Conservation (phyloP, 176 grass and related monocot genomes). For the Chrysopogon serrulatus region DNA sequence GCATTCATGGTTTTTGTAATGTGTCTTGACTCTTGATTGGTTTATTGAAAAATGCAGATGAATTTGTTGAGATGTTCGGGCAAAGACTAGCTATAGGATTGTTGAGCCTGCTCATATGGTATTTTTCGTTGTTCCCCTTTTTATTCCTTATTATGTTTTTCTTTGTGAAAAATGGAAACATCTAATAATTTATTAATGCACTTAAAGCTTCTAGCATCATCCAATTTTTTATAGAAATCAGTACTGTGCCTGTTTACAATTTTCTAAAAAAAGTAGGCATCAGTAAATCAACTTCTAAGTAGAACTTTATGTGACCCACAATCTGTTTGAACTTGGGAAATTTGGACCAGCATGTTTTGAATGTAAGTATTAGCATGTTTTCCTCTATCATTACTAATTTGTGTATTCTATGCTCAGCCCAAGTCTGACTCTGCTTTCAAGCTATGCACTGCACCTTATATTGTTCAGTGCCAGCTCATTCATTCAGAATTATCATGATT, state of each 20-base stretch:
- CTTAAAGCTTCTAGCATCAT: neutral
- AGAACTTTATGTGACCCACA: neutral
- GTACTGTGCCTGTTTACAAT: neutral
- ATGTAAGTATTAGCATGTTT: neutral
- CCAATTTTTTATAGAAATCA: neutral
- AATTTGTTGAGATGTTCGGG: constrained; percentile 85
- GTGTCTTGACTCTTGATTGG: neutral
- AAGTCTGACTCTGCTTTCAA: neutral
- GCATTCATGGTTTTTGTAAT: neutral
- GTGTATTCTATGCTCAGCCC: neutral
- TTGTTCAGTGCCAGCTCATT: neutral
- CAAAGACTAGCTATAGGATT: constrained; percentile 59
- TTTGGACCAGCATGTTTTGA: neutral
- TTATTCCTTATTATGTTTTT: neutral
- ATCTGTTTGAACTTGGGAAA: neutral
- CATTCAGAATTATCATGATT: neutral
- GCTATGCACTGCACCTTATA: neutral
- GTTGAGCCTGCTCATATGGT: constrained; percentile 99
- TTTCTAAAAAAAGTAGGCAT: neutral
- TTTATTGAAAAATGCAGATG: constrained; percentile 47
- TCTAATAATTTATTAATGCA: neutral
- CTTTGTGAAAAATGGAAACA: neutral
- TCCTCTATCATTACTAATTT: neutral
- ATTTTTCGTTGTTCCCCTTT: constrained; percentile 1
- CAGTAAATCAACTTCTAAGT: neutral